Base-by-base conservation (phyloP, 2,329 filamentous ascomycete species). In the Apiospora malaysiana region DNA sequence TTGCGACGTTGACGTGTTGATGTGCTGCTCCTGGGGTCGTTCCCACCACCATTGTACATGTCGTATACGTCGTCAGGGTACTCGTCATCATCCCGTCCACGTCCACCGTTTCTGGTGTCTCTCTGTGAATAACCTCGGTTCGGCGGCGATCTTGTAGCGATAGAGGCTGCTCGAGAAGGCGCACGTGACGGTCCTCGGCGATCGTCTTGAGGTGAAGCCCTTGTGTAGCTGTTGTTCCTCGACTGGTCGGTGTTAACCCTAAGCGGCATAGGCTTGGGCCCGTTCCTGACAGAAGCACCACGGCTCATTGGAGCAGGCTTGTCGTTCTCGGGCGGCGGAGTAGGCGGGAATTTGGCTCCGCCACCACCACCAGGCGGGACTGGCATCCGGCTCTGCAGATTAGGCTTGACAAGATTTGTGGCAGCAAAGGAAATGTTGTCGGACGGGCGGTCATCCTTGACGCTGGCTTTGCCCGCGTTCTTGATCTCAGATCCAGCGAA, bases 311-410 rank as follows among this genome's bases (percentile, higher is more conserved):
- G 75, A 8, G 80, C 73, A 4, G 82, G 81, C 77, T 91, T 92
- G 75, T 98, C 94, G 73, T 89, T 89, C 85, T 99, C 96, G 7
- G 96, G 96, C 8, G 96, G 96, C 51, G 96, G 96, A n/a, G 96
- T 98, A n/a, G 96, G 96, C 23, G 96, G 96, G 84, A 98, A 98
- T n/a, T 68, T 68, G 66, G 43, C 66, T 27, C 66, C 63, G 63
- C 59, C 63, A 23, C n/a, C 93, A 76, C 94, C 91, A 47, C 66
- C 45, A 79, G 89, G 90, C 74, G 90, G 85, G 0, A 94, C 93
- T 10, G 97, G 94, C 77, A 93, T 89, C 74, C 93, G 90, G 78
- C 93, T 95, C 75, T 89, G 88, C 45, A 98, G 85, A 68, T 93
- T 93, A 43, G 94, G 92, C 80, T 96, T 96, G 73, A 98, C 95